Evolutionary conservation across 1,284 basidiomycete species (phyloP), one percentile per base, ranked within the genome.

Genomic region (Abortiporus biennis): DNA sequence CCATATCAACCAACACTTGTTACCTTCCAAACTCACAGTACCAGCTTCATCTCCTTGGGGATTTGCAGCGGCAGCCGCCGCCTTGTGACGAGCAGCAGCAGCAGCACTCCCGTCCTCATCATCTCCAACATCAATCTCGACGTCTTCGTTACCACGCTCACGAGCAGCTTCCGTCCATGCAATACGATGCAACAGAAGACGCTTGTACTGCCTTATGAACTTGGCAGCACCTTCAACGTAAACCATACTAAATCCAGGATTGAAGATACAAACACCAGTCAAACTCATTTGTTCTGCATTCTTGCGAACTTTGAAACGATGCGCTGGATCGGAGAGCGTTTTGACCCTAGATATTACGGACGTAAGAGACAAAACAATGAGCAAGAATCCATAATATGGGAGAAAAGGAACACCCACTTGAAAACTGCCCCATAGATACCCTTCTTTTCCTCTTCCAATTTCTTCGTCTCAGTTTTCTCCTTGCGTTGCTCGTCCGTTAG

Each of bases 251-350:
- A 97, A 97, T 22, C 74, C 65, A 0, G 91, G 87, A 57, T 93
- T 82, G 72, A 92, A 93, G 54, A 98, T 84, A 54, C 85, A 88
- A 17, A 95, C 67, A 3, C 96, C 95, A 0, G 90, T 87, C 13
- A 99, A 72, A 46, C 79, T 82, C 59, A 85, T 72, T 62, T 98
- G 92, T 58, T 95, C 85, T 2, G 95, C 95, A 56, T 98, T 99
- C 71, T 89, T 91, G 47, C 89, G 81, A 31, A 98, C 89, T 69
- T 99, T 99, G 76, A 93, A 97, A 49, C 88, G 85, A 57, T 99
- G 96, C 12, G 90, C 76, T 0, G 88, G 91, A 60, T 97, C 92
- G n/a, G 84, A 77, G 35, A 99, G 78, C 44, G 81, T 88, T 58
- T 87, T 86, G 51, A 99, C 76, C 65, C 90, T 92, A 16, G 33